phyloP scores from a whole-genome alignment of 441 rosid genomes.

The Populus hybrid region DNA sequence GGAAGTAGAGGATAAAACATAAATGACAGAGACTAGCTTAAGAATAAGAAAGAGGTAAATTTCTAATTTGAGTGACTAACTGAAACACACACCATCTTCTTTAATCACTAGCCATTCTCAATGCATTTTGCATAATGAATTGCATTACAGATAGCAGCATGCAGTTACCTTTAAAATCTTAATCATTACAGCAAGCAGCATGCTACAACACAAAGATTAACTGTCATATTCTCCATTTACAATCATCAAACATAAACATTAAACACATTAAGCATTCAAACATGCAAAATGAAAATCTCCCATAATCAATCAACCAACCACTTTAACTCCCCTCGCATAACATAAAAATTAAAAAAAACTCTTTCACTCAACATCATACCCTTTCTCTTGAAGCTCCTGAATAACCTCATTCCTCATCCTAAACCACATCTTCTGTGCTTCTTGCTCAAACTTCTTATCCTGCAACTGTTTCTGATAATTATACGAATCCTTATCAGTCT shows the following conservation, averaged over 20 bases:
- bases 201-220: not conserved
- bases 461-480: slow-evolving; percentile 61
- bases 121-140: slow-evolving; percentile 1
- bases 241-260: not conserved
- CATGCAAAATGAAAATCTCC: not conserved
- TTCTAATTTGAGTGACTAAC: not conserved
- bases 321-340: not conserved
- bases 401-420: slow-evolving; percentile 88
- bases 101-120: not conserved
- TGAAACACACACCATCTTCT: not conserved
- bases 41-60: too few relatives aligned
- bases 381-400: slow-evolving; percentile 74
- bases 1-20: not conserved
- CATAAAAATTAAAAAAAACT: not conserved
- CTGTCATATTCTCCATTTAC: not conserved
- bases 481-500: slow-evolving; percentile 44
- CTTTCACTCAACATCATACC: slow-evolving; percentile 52
- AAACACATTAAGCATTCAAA: not conserved
- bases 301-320: not conserved
- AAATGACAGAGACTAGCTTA: not conserved
- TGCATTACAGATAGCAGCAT: not conserved
- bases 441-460: slow-evolving; percentile 63
- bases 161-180: not conserved
- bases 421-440: slow-evolving; percentile 65
- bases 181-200: not conserved